Evolutionary conservation across 2,329 filamentous ascomycete species (phyloP), one percentile per base, ranked within the genome.

Genomic region (Plectosphaerella plurivora): DNA sequence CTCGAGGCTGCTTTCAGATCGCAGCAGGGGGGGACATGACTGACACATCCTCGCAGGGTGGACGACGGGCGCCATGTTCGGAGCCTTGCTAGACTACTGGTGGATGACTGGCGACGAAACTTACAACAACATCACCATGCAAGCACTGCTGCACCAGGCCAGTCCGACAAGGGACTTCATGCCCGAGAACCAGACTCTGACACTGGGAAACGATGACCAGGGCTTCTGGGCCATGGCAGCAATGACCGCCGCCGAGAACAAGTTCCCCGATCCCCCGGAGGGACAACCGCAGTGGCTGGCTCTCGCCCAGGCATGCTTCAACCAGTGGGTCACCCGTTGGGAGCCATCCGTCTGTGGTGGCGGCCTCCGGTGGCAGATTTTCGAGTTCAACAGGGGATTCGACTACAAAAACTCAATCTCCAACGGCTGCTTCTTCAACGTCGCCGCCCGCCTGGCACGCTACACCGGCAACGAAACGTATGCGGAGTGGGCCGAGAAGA

Each of bases 361-460:
- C 48, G 91, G 91, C 10, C 69, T 96, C 58, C 83, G 87, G 57
- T 96, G 91, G 91, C 91, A 96, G 71, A 88, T 95, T 55, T 92
- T 87, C 71, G 77, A 82, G 12, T 89, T 86, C 71, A 91, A 91
- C 71, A 81, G 77, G 52, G 89, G 89, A 48, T 86, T 74, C 69
- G 74, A 81, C 67, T 86, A 86, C 72, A 86, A 87, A 63, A 87
- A 87, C 69, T 77, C 79, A 20, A 85, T 87, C 58, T 82, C 82
- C 46, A 87, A 87, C 70, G 84, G 84, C 7, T 84, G 82, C 67
- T 86, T 87, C 68, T 87, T 87, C 71, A 86, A 87, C 65, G 65
- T 87, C 22, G 84, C 81, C 20, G 77, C 89, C 8, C 84, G 90
- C 15, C 77, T 95, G 7, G 87, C 88, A 0, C 77, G 86, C 12